Evolutionary conservation across 768 basidiomycete species (phyloP).

Genomic region (Lentinula edodes): DNA sequence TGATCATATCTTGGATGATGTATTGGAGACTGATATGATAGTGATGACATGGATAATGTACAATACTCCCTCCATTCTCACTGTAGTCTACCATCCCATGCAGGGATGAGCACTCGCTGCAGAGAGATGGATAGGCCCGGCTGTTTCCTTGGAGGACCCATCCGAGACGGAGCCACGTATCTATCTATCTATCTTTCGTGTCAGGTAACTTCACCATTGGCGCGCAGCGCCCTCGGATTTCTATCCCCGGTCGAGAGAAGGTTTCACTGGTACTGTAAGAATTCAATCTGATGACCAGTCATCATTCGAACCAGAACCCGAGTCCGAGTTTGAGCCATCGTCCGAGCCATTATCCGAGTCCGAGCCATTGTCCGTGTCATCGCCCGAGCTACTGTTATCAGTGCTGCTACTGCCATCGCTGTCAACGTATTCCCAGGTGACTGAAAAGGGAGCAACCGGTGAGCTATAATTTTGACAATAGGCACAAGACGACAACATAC

Average conservation of each 20-base stretch:
- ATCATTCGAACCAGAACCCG: background rate
- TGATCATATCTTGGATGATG: no score
- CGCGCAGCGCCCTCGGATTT: background rate
- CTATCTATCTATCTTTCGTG: background rate
- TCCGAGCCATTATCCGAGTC: background rate
- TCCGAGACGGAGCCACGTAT: no score
- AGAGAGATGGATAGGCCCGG: no score
- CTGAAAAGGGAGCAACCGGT: background rate
- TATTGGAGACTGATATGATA: no score
- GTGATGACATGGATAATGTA: no score
- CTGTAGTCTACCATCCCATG: no score
- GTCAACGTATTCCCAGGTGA: background rate
- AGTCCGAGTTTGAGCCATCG: background rate
- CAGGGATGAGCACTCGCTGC: no score
- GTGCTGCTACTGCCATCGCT: background rate
- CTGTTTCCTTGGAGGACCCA: no score
- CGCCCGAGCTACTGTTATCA: background rate
- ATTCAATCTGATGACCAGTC: background rate
- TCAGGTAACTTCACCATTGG: background rate
- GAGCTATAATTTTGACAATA: background rate
- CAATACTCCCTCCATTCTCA: no score
- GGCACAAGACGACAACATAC: conserved; percentile 13
- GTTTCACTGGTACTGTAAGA: background rate
- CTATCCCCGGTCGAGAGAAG: background rate
- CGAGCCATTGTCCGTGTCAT: background rate